These are phyloP conservation scores for Bonia amplexicaulis DNA, from an alignment of 176 grass and related monocot genomes.

Conservation along the genomic window DNA sequence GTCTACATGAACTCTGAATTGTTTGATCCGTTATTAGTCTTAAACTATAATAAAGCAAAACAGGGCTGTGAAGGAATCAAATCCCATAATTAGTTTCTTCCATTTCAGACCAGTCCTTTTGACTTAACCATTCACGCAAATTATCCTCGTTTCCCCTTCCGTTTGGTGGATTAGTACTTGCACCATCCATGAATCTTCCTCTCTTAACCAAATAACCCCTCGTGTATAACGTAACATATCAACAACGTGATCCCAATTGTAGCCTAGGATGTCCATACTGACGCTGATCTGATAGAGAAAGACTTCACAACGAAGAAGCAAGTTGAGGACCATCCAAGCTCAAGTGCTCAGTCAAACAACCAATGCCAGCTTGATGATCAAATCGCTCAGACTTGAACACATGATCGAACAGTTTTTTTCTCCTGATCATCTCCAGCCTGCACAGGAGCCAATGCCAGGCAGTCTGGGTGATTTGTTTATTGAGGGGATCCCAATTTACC, in stretches of 20 bases:
- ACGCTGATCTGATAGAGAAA: not conserved
- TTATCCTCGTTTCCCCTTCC: not conserved
- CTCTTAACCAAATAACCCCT: not conserved
- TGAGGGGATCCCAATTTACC: not conserved
- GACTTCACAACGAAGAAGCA: not conserved
- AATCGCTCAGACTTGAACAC: not conserved
- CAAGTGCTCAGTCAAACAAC: not conserved
- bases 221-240: not conserved
- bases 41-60: slow-evolving; percentile 26
- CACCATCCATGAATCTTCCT: slow-evolving; percentile 36
- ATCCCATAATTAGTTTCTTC: not conserved
- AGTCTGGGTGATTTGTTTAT: slow-evolving; percentile 28
- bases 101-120: slow-evolving; percentile 13
- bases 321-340: not conserved
- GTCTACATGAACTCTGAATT: not conserved
- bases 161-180: slow-evolving; percentile 21
- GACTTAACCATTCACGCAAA: slow-evolving; percentile 20
- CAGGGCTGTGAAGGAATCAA: not conserved
- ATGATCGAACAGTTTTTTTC: not conserved
- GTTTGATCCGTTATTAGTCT: slow-evolving; percentile 1
- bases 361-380: not conserved
- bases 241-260: slow-evolving; percentile 4
- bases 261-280: not conserved
- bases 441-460: slow-evolving; percentile 2
- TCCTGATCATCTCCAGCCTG: slow-evolving; percentile 14